These are phyloP conservation scores for Rhynchosporium secalis DNA, from an alignment of 2,329 filamentous ascomycete genomes.

Conservation along the genomic window DNA sequence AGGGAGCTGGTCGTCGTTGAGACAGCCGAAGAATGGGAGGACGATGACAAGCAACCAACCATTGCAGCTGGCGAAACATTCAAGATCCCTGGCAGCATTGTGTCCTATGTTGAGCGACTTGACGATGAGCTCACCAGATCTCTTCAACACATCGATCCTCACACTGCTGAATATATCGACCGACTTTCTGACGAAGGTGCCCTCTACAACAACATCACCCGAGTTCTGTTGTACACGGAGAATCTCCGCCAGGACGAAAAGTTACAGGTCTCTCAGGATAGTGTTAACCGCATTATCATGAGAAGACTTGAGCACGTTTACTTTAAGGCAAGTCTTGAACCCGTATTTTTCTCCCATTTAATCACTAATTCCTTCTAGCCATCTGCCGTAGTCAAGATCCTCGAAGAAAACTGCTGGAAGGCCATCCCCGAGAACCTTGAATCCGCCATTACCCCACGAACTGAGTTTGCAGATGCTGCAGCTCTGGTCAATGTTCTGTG, in stretches of 20 bases:
- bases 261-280: constrained; percentile 78
- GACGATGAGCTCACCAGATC: constrained; percentile 97
- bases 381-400: constrained; percentile 84
- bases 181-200: constrained; percentile 85
- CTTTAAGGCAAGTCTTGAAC: constrained; percentile 71
- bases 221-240: constrained; percentile 86
- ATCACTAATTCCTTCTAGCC: constrained; percentile 54
- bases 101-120: constrained; percentile 90
- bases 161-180: constrained; percentile 98
- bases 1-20: constrained; percentile 84
- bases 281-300: constrained; percentile 89
- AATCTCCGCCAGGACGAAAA: constrained; percentile 67
- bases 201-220: constrained; percentile 90
- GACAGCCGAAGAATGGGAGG: constrained; percentile 96
- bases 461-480: constrained; percentile 65
- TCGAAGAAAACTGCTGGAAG: constrained; percentile 95
- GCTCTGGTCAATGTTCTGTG: constrained; percentile 83
- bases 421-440: constrained; percentile 67
- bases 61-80: constrained; percentile 75
- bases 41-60: constrained; percentile 89
- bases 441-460: constrained; percentile 78
- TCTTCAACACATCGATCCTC: constrained; percentile 95
- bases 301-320: constrained; percentile 95
- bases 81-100: constrained; percentile 89
- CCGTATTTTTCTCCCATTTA: constrained; percentile 29